Conservation (phyloP, 176 grass and related monocot species). For the Dendrocalamus sinicus region DNA sequence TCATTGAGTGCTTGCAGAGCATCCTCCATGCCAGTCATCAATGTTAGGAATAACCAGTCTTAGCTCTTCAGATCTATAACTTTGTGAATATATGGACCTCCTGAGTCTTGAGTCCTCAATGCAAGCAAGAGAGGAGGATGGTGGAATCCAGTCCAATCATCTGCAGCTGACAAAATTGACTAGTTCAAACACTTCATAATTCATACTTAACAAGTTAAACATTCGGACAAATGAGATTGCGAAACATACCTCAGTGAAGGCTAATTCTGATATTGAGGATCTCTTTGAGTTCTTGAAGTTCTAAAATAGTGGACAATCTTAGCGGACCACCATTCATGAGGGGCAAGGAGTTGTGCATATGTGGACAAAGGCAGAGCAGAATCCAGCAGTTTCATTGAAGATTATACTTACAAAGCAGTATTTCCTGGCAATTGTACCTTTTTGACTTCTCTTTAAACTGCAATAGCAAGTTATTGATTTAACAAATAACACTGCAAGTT, state of each 20-base stretch:
- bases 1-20: conserved; percentile 46
- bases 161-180: conserved; percentile 40
- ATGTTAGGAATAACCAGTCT: conserved; percentile 17
- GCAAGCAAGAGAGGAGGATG: conserved; percentile 30
- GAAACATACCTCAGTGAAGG: conserved; percentile 40
- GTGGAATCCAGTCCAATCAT: conserved; percentile 12
- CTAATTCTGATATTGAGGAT: not conserved
- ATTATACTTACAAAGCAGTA: conserved; percentile 10
- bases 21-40: conserved; percentile 42
- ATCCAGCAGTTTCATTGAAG: conserved; percentile 27
- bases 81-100: conserved; percentile 25
- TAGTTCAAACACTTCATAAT: conserved; percentile 38
- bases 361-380: conserved; percentile 1
- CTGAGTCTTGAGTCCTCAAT: not conserved
- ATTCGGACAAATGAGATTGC: not conserved
- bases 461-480: conserved; percentile 23
- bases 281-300: conserved; percentile 3
- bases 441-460: conserved; percentile 31
- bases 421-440: conserved; percentile 18
- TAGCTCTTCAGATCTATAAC: conserved; percentile 30
- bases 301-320: conserved; percentile 22
- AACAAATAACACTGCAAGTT: not conserved
- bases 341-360: conserved; percentile 3
- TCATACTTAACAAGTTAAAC: not conserved
- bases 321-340: conserved; percentile 9